Conservation (phyloP, 2,329 filamentous ascomycete genomes). For the Alternaria brassicae region DNA sequence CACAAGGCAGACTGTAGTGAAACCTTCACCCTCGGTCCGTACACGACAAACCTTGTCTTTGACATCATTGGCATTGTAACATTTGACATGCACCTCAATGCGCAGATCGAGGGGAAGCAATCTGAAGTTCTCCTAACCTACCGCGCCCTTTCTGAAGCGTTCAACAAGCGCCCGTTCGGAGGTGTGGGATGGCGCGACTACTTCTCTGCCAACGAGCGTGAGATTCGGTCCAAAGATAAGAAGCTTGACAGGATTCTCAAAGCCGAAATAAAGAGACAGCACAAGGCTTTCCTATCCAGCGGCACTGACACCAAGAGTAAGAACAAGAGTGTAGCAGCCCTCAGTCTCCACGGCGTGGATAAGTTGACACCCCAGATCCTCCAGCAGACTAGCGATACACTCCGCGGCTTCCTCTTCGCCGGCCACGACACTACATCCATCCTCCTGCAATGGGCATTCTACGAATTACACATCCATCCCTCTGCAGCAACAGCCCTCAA, state of each 20-base stretch:
- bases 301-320: not conserved
- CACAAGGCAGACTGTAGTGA: slow-evolving; percentile 17
- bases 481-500: slow-evolving; percentile 3
- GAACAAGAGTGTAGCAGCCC: slow-evolving; percentile 23
- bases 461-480: slow-evolving; percentile 34
- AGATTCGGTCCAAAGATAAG: slow-evolving; percentile 16
- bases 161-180: slow-evolving; percentile 24
- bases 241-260: slow-evolving; percentile 26
- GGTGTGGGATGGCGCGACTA: slow-evolving; percentile 20
- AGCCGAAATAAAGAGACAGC: slow-evolving; percentile 19
- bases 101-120: slow-evolving; percentile 22
- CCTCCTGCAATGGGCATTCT: slow-evolving; percentile 32
- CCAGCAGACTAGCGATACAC: slow-evolving; percentile 40
- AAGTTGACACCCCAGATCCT: slow-evolving; percentile 34
- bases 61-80: slow-evolving; percentile 33
- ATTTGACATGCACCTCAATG: slow-evolving; percentile 25
- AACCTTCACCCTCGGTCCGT: slow-evolving; percentile 20
- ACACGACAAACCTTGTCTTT: slow-evolving; percentile 27
- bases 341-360: slow-evolving; percentile 18
- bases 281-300: slow-evolving; percentile 6
- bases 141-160: slow-evolving; percentile 24
- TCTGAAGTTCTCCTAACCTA: slow-evolving; percentile 25
- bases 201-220: slow-evolving; percentile 24
- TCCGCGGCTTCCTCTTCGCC: slow-evolving; percentile 48
- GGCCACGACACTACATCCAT: slow-evolving; percentile 45